Evolutionary conservation across 2,329 filamentous ascomycete species (phyloP).

Genomic region (Lecanicillium sp.): DNA sequence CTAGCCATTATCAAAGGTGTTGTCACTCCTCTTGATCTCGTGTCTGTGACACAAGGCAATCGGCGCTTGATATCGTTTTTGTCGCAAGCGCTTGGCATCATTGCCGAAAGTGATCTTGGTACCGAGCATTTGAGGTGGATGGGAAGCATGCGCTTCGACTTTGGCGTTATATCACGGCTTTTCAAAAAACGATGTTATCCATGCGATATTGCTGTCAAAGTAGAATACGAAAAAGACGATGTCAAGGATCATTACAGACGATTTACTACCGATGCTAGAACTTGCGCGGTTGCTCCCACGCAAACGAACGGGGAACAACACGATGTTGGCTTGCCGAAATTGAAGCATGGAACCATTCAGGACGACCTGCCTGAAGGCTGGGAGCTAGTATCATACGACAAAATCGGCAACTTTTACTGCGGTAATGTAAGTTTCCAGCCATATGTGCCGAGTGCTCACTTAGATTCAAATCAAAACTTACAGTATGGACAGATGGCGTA

Average conservation of each 20-base stretch:
- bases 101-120: slow-evolving; percentile 82
- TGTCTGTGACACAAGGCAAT: slow-evolving; percentile 78
- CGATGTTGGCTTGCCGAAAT: slow-evolving; percentile 54
- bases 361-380: slow-evolving; percentile 72
- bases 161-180: slow-evolving; percentile 71
- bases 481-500: slow-evolving; percentile 60
- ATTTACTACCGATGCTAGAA: slow-evolving; percentile 27
- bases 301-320: slow-evolving; percentile 9
- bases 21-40: slow-evolving; percentile 74
- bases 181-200: slow-evolving; percentile 74
- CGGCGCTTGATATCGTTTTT: slow-evolving; percentile 75
- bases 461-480: slow-evolving; percentile 4
- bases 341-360: slow-evolving; percentile 72
- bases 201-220: slow-evolving; percentile 78
- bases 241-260: slow-evolving; percentile 66
- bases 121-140: slow-evolving; percentile 94
- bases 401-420: slow-evolving; percentile 84
- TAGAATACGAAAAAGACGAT: slow-evolving; percentile 67
- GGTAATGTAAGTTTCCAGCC: slow-evolving; percentile 58
- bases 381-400: slow-evolving; percentile 64
- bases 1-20: slow-evolving; percentile 81
- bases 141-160: slow-evolving; percentile 76
- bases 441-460: not conserved
- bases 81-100: slow-evolving; percentile 80
- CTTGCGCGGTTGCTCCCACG: slow-evolving; percentile 10